A percentile compares a stretch with the other conserved stretches of the same genome.
Evolutionary conservation across 371 early-diverging fungal genomes (phyloP).

Genomic region (Parasitella parasitica): DNA sequence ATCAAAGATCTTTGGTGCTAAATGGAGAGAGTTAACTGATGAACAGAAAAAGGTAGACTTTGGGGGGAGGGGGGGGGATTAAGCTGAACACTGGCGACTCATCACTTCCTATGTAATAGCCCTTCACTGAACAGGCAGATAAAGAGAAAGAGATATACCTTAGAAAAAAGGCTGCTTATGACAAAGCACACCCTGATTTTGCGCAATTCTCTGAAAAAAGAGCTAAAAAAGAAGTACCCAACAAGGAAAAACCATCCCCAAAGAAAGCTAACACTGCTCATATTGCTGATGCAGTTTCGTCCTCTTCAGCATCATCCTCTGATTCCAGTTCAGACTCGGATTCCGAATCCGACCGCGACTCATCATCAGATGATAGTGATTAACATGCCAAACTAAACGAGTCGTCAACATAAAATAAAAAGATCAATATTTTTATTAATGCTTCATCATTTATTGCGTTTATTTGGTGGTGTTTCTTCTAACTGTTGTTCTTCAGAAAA

Average conservation of each 20-base stretch:
- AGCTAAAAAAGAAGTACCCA: neutral
- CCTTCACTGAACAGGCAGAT: slow-evolving; percentile 7
- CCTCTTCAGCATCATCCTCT: neutral
- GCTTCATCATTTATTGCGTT: neutral
- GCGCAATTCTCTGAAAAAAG: neutral
- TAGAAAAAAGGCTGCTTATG: slow-evolving; percentile 5
- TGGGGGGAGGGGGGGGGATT: neutral
- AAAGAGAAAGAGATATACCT: slow-evolving; percentile 10
- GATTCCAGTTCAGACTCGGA: neutral
- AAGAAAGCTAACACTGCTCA: neutral
- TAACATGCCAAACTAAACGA: no score
- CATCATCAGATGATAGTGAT: slow-evolving; percentile 5
- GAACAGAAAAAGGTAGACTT: slow-evolving; percentile 9
- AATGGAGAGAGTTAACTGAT: slow-evolving; percentile 13
- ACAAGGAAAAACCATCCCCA: neutral
- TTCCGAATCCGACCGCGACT: neutral
- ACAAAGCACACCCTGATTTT: neutral
- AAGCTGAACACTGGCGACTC: neutral
- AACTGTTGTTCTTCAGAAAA: neutral
- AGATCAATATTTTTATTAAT: neutral
- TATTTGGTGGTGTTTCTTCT: neutral
- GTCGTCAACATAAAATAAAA: no score
- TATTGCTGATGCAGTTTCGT: neutral
- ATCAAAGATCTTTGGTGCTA: slow-evolving; percentile 13
- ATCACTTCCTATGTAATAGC: neutral